phyloP scores from a whole-genome alignment of 768 basidiomycete species.

The Aureoboletus auriporus region DNA sequence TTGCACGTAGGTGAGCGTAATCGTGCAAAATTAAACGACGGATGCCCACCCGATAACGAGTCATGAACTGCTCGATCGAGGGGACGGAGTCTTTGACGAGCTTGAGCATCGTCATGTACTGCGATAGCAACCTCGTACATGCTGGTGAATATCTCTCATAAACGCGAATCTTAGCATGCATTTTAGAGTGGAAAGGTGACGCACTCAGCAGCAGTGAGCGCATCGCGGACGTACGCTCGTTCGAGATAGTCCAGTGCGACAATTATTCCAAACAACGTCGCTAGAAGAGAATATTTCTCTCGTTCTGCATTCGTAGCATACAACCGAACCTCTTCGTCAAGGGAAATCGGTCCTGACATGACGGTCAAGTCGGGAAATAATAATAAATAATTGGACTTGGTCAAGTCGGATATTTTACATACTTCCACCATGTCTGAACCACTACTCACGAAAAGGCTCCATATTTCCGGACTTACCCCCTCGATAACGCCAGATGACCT shows the following conservation, averaged over 20 bases:
- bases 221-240: constrained; percentile 91
- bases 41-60: constrained; percentile 65
- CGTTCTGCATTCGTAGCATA: constrained; percentile 86
- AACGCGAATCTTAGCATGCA: constrained; percentile 5
- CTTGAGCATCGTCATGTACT: constrained; percentile 97
- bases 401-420: not conserved
- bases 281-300: constrained; percentile 82
- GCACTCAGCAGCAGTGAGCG: constrained; percentile 86
- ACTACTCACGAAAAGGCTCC: constrained; percentile 54
- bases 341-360: constrained; percentile 43
- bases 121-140: constrained; percentile 88
- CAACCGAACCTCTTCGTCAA: constrained; percentile 91
- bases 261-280: constrained; percentile 89
- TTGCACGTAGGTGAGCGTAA: not conserved
- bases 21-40: not conserved
- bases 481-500: constrained; percentile 56
- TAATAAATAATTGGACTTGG: not conserved
- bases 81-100: constrained; percentile 88
- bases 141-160: constrained; percentile 86
- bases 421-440: constrained; percentile 14
- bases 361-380: no score
- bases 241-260: constrained; percentile 93
- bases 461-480: constrained; percentile 73
- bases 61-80: constrained; percentile 89
- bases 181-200: not conserved